Evolutionary conservation across 805 yeast genomes (phyloP).

Genomic region (Ogataea allantospora): DNA sequence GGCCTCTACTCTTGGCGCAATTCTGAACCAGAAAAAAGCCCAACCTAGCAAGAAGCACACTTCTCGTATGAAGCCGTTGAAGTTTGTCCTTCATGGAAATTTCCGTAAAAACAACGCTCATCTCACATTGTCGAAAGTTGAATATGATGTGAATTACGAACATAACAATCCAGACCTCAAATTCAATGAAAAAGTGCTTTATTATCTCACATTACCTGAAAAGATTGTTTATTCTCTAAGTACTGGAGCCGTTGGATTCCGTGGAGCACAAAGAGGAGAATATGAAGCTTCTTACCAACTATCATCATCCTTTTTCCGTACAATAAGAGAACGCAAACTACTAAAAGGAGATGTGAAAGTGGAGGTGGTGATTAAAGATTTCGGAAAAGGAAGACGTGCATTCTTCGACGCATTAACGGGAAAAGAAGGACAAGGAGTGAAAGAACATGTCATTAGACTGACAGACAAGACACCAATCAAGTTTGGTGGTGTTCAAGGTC

Average conservation of each 20-base stretch:
- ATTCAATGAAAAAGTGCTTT: conserved; percentile 69
- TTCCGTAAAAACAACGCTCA: conserved; percentile 84
- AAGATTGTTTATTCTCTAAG: conserved; percentile 64
- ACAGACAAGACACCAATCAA: conserved; percentile 79
- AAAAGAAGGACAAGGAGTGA: conserved; percentile 75
- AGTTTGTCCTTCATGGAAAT: conserved; percentile 71
- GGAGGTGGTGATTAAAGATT: conserved; percentile 76
- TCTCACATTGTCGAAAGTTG: conserved; percentile 68
- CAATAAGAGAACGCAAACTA: conserved; percentile 55
- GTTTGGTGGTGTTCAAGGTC: conserved; percentile 91
- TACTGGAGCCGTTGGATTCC: conserved; percentile 86
- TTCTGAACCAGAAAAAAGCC: conserved; percentile 16
- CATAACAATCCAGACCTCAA: conserved; percentile 53
- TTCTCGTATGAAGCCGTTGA: conserved; percentile 38
- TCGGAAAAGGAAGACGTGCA: conserved; percentile 88
- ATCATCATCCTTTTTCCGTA: conserved; percentile 65
- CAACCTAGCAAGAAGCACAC: conserved; percentile 8
- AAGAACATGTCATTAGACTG: conserved; percentile 65
- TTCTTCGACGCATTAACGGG: conserved; percentile 82
- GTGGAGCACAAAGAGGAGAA: conserved; percentile 86
- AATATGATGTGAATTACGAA: conserved; percentile 59
- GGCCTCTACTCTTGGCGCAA: conserved; percentile 29
- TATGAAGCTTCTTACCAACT: conserved; percentile 93
- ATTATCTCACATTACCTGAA: conserved; percentile 78
- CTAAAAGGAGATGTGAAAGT: conserved; percentile 46